A percentile compares a stretch with the other conserved stretches of the same genome.
These are phyloP conservation scores for Elaeis oleifera DNA, from an alignment of 202 grass and related monocot species.

Conservation along the genomic window DNA sequence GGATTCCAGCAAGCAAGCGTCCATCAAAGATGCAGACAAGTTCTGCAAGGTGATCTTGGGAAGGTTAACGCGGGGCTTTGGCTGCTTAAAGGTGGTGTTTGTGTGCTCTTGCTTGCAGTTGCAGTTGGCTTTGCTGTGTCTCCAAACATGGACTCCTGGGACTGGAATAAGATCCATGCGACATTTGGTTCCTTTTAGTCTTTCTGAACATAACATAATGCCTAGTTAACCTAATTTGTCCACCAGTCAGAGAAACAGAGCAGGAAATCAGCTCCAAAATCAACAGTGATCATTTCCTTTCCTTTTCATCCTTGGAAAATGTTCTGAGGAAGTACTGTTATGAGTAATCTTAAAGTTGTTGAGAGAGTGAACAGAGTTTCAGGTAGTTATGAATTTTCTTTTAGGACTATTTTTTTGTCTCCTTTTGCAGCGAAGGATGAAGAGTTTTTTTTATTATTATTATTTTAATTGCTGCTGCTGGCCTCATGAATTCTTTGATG, in stretches of 20 bases:
- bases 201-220: conserved; percentile 26
- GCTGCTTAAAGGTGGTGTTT: conserved; percentile 55
- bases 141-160: conserved; percentile 37
- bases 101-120: conserved; percentile 36
- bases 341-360: too few species aligned
- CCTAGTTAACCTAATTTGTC: background rate
- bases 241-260: background rate
- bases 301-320: too few species aligned
- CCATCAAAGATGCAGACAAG: conserved; percentile 82
- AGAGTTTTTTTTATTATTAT: too few species aligned
- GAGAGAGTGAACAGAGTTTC: too few species aligned
- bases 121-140: conserved; percentile 34
- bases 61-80: conserved; percentile 40
- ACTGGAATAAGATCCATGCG: conserved; percentile 53
- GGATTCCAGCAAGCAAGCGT: conserved; percentile 37
- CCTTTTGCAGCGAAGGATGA: too few species aligned
- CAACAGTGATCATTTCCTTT: background rate
- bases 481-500: too few species aligned
- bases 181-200: conserved; percentile 34
- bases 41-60: conserved; percentile 68
- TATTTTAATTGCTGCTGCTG: too few species aligned
- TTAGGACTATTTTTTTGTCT: too few species aligned
- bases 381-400: too few species aligned
- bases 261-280: background rate
- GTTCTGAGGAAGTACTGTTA: too few species aligned